These are phyloP conservation scores for Lolium multiflorum DNA, from an alignment of 176 grass and related monocot species.

Conservation along the genomic window DNA sequence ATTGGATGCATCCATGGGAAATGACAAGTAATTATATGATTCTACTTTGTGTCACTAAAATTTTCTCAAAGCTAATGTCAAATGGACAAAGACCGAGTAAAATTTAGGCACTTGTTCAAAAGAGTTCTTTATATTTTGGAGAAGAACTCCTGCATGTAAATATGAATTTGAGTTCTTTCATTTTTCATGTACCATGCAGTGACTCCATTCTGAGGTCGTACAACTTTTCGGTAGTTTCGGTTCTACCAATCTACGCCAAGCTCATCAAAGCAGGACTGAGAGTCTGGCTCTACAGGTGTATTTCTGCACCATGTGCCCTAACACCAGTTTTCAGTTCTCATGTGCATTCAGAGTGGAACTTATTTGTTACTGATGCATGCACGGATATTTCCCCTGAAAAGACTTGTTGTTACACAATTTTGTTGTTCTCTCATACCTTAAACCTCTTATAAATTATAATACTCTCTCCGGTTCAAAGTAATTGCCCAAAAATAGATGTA, in stretches of 20 bases:
- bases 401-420: background rate
- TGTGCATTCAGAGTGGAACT: background rate
- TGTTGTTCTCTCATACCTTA: background rate
- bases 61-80: background rate
- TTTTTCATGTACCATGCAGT: constrained; percentile 56
- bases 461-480: too few relatives aligned
- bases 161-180: constrained; percentile 25
- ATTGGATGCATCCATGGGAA: too few relatives aligned
- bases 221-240: constrained; percentile 74
- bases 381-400: background rate
- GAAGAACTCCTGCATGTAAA: background rate
- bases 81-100: background rate
- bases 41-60: constrained; percentile 9
- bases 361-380: constrained; percentile 5
- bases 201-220: constrained; percentile 75
- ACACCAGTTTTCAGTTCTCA: constrained; percentile 12
- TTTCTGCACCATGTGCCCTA: constrained; percentile 9
- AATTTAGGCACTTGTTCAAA: background rate
- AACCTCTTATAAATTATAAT: background rate
- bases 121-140: background rate
- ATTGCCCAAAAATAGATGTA: too few relatives aligned
- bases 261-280: constrained; percentile 79
- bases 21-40: background rate
- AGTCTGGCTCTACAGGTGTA: constrained; percentile 90
- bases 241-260: constrained; percentile 84